A percentile compares a stretch with the other conserved stretches of the same genome.
These are phyloP conservation scores for Pyronema domesticum DNA, from an alignment of 495 filamentous ascomycete species.

Conservation along the genomic window DNA sequence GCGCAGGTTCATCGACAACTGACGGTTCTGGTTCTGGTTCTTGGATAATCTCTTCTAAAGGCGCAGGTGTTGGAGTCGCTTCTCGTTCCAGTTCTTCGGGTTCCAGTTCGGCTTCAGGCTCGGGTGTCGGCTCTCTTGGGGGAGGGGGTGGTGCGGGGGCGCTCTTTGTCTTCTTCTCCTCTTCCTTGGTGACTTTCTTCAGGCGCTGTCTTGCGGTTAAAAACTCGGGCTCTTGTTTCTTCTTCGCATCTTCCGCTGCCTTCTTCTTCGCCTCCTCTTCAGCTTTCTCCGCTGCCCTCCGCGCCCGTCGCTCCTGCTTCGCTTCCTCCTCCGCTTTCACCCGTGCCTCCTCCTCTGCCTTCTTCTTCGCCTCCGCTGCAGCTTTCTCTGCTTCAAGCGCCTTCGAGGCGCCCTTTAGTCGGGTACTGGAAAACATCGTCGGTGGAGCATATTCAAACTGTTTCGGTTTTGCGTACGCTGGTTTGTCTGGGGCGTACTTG, in stretches of 20 bases:
- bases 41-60: neutral
- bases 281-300: constrained; percentile 1
- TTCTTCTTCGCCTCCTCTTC: constrained; percentile 1
- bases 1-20: neutral
- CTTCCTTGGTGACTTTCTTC: neutral
- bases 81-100: neutral
- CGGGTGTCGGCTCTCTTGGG: neutral
- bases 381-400: neutral
- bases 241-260: neutral
- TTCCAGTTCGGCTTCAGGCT: constrained; percentile 1
- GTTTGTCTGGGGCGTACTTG: constrained; percentile 2
- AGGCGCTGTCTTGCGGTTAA: neutral
- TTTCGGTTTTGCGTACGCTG: constrained; percentile 14
- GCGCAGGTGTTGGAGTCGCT: constrained; percentile 9
- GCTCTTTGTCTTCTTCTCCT: neutral
- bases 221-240: neutral
- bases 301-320: neutral
- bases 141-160: constrained; percentile 6
- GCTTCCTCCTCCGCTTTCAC: neutral
- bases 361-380: neutral
- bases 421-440: neutral
- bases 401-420: neutral
- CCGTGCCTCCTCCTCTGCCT: neutral
- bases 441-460: constrained; percentile 15
- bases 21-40: neutral